Base-by-base conservation (phyloP, 192 early-diverging fungal genomes). In the Geranomyces michiganensis region DNA sequence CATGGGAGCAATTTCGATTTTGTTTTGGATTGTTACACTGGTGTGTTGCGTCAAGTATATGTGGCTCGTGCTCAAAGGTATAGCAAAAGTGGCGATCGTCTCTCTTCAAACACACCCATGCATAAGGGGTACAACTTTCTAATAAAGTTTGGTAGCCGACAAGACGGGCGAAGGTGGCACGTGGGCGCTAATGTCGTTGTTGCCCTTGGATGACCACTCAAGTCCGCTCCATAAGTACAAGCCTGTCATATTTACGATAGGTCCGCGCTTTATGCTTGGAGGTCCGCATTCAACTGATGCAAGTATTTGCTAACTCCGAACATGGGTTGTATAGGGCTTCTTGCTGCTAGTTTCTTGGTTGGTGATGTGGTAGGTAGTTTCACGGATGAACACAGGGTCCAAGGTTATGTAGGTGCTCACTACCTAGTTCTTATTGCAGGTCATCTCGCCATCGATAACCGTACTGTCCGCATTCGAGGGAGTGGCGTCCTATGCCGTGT, bases 161-260 rank as follows among this genome's bases (percentile, higher is more conserved):
- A 85, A 86, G 65, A 86, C 88, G 48, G 85, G 85, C 15, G 82
- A 86, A 68, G 85, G 85, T 5, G 85, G 85, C 31, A 84, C 82
- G 10, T 87, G 81, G 77, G 85, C 85, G 22, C 53, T 87, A 26
- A 72, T 81, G 19, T 81, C 84, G 0, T 62, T 86, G 29, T 64
- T 87, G 10, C 75, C 80, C 6, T 33, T 74, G 32, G 73, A 79
- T 33, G 22, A 26, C 29, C 6, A 19, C 15, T 4, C 7, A 7
- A 26, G 31, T 32, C 31, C 31, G 27, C 31, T 60, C 8, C 24
- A 60, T 29, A 60, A 60, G 17, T 29, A 60, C 29, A 27, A 33
- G 26, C 5, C 27, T 3, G 36, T 10, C 36, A 41, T 41, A 10
- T 41, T 41, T 41, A 41, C 36, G 5, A 41, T 10, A 41, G 36